Evolutionary conservation across 768 basidiomycete genomes (phyloP), one percentile per base, ranked within the genome.

Genomic region (Lactarius sanguifluus): DNA sequence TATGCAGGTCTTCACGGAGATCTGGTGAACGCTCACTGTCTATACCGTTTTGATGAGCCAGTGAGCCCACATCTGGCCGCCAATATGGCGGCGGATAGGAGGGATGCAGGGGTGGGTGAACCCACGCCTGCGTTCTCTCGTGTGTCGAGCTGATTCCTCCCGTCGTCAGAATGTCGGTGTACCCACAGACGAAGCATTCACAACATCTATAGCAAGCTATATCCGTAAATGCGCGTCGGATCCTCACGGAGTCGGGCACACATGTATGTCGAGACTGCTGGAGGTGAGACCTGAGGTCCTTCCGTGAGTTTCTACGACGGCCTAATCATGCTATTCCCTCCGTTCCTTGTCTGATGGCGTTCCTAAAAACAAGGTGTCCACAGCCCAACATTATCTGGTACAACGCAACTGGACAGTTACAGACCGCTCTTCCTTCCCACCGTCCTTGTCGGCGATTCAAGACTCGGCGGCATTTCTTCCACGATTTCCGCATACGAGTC

Each of bases 401-500:
- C 87, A 13, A 87, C 91, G 8, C 96, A 99, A 75, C 81, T 87
- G 23, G 94, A 96, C 59, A 84, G 84, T 36, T 96, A 95, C 73
- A 85, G 96, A 7, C 88, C 94, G 0, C 82, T 98, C 23, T 90
- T 91, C 68, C 83, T 97, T 5, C 96, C 96, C 1, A 91, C 90
- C 0, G 78, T 98, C 65, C 84, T 99, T 6, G 80, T 98, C 43
- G 96, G 92, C 0, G 93, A 97, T 67, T 86, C 92, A 0, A 88
- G 86, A 56, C 88, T 99, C 5, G 96, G 96, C 28, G 96, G 96
- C 1, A 98, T 98, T 58, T 96, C 94, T 6, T 86, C 88, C 0
- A 98, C 96, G 1, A 89, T 98, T 66, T 87, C 96, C 1, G 85
- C 96, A 0, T 98, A 94, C 77, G 96, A 98, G 76, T 91, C 96